These are phyloP conservation scores for Scedosporium aurantiacum DNA, from an alignment of 2,329 filamentous ascomycete genomes.

Conservation along the genomic window DNA sequence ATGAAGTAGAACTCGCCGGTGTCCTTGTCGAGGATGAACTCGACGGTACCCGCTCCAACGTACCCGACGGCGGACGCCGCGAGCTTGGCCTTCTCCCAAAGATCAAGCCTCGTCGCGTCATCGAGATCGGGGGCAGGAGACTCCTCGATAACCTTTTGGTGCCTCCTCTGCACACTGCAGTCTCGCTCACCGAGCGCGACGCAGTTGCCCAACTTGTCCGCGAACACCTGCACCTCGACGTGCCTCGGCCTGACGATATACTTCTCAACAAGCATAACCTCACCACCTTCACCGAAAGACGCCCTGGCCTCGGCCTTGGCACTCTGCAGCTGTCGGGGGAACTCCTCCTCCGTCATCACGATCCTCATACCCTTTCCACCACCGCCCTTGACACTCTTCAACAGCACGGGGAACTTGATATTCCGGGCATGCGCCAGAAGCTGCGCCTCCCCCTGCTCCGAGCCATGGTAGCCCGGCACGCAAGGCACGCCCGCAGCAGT, in stretches of 20 bases:
- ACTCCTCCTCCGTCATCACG: constrained; percentile 57
- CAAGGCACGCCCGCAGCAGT: constrained; percentile 87
- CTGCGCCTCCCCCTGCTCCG: constrained; percentile 59
- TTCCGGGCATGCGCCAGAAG: constrained; percentile 60
- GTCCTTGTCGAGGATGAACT: constrained; percentile 81
- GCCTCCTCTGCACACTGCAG: constrained; percentile 74
- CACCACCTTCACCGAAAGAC: constrained; percentile 68
- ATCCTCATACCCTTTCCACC: constrained; percentile 81
- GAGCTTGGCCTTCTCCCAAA: constrained; percentile 56
- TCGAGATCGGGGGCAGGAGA: constrained; percentile 64
- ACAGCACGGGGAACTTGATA: constrained; percentile 56
- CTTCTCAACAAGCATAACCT: constrained; percentile 75
- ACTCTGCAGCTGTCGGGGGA: constrained; percentile 56
- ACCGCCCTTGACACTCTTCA: constrained; percentile 72
- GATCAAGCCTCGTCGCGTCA: constrained; percentile 44
- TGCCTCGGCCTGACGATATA: constrained; percentile 72
- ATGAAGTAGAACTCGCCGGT: constrained; percentile 72
- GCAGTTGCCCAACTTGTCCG: constrained; percentile 66
- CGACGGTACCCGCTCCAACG: constrained; percentile 79
- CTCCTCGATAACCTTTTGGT: constrained; percentile 88
- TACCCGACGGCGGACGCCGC: constrained; percentile 69
- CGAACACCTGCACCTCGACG: constrained; percentile 86
- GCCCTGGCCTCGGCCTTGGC: constrained; percentile 66
- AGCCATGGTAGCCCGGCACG: constrained; percentile 89
- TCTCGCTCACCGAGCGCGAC: constrained; percentile 81